Conservation (phyloP, 2,329 filamentous ascomycete genomes). For the Paraphaeosphaeria sporulosa region DNA sequence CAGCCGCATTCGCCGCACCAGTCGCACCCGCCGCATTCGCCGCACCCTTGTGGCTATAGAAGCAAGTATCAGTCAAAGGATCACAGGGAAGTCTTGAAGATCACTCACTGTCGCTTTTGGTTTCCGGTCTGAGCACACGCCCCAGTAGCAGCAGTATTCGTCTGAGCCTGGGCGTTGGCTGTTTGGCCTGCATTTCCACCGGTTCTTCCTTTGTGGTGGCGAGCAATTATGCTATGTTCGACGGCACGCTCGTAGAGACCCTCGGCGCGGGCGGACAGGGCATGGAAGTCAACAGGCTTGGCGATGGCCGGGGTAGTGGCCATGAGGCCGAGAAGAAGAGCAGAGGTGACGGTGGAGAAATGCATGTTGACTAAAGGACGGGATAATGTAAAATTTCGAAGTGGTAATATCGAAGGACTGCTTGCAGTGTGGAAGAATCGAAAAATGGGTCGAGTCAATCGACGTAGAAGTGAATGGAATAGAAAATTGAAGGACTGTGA, state of each 20-base stretch:
- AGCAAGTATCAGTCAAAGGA: too few relatives aligned
- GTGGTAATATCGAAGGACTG: slow-evolving; percentile 10
- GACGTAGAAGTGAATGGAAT: slow-evolving; percentile 16
- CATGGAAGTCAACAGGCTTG: slow-evolving; percentile 5
- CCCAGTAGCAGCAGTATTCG: not conserved
- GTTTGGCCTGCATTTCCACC: slow-evolving; percentile 4
- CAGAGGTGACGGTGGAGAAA: slow-evolving; percentile 14
- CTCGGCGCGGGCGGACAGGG: slow-evolving; percentile 2
- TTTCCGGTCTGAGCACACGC: not conserved
- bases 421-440: slow-evolving; percentile 10
- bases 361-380: slow-evolving; percentile 15
- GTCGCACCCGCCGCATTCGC: not conserved
- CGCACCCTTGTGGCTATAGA: too few relatives aligned
- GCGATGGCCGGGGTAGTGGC: slow-evolving; percentile 10
- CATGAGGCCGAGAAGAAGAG: slow-evolving; percentile 16
- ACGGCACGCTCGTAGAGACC: slow-evolving; percentile 4
- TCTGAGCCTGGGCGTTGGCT: not conserved
- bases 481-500: slow-evolving; percentile 1
- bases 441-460: slow-evolving; percentile 18
- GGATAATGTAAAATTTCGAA: not conserved
- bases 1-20: not conserved
- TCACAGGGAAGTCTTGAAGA: too few relatives aligned
- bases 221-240: not conserved
- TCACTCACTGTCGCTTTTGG: not conserved
- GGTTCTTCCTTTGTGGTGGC: slow-evolving; percentile 12